Percentiles rank a stretch among this genome's conserved stretches.
These are phyloP conservation scores for Penicillium chermesinum DNA, from an alignment of 495 filamentous ascomycete species.

Conservation along the genomic window DNA sequence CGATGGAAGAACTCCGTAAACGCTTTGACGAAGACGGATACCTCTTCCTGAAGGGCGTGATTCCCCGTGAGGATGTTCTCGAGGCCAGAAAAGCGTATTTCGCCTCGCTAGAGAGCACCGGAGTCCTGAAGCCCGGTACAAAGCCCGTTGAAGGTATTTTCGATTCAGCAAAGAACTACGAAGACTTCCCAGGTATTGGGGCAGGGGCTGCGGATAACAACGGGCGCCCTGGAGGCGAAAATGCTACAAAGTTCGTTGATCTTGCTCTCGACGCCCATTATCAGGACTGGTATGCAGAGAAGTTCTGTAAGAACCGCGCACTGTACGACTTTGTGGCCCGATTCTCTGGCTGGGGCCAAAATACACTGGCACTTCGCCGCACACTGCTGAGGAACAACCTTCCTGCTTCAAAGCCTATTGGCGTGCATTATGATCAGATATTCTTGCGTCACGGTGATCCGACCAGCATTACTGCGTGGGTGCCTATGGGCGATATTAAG, in stretches of 20 bases:
- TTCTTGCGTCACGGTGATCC: constrained; percentile 57
- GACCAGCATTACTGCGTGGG: constrained; percentile 58
- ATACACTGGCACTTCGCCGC: constrained; percentile 44
- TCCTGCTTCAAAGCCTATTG: constrained; percentile 54
- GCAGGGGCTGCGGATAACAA: constrained; percentile 48
- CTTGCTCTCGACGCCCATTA: constrained; percentile 52
- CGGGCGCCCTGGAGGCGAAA: constrained; percentile 41
- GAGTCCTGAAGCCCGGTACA: constrained; percentile 46
- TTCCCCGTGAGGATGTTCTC: constrained; percentile 55
- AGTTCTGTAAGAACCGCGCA: constrained; percentile 50
- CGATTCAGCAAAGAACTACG: constrained; percentile 40
- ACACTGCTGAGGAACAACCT: constrained; percentile 55
- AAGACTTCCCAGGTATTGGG: constrained; percentile 54
- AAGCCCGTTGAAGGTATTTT: constrained; percentile 48
- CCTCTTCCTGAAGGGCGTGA: constrained; percentile 53
- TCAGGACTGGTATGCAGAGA: constrained; percentile 53
- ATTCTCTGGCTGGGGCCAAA: constrained; percentile 51
- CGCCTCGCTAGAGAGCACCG: constrained; percentile 46
- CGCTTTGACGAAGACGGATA: constrained; percentile 56
- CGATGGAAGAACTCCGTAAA: constrained; percentile 42
- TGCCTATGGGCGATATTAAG: constrained; percentile 57
- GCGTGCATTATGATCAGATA: constrained; percentile 63
- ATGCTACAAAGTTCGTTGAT: constrained; percentile 47
- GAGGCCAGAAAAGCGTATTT: constrained; percentile 55
- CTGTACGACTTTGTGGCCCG: constrained; percentile 47